phyloP scores from a whole-genome alignment of 768 basidiomycete genomes.

The Suillus placidus region DNA sequence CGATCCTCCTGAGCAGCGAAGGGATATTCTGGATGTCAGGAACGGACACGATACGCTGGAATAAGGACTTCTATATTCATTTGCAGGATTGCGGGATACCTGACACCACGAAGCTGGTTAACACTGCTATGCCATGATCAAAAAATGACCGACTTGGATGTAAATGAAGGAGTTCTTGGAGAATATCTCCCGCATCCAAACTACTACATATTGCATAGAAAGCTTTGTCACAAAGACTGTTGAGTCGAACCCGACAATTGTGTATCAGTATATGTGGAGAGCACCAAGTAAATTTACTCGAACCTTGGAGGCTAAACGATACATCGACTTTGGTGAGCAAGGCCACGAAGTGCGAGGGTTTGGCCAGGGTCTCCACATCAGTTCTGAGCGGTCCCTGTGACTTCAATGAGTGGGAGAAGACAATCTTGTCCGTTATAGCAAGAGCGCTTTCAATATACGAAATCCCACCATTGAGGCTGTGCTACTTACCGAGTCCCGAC shows the following conservation, averaged over 20 bases:
- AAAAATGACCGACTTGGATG: conserved; percentile 18
- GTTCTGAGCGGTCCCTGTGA: conserved; percentile 16
- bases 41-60: conserved; percentile 18
- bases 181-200: conserved; percentile 24
- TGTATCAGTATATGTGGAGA: not conserved
- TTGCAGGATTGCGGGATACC: conserved; percentile 20
- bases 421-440: conserved; percentile 40
- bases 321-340: conserved; percentile 49
- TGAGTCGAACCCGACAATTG: conserved; percentile 23
- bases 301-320: conserved; percentile 44
- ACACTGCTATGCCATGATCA: no score
- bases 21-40: conserved; percentile 17
- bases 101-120: not conserved
- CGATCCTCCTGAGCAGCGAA: conserved; percentile 18
- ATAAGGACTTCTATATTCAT: conserved; percentile 29
- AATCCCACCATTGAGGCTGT: no score
- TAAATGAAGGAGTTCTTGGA: conserved; percentile 26
- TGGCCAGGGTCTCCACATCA: not conserved
- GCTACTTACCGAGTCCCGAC: no score
- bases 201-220: conserved; percentile 20
- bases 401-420: conserved; percentile 35
- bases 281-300: not conserved
- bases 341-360: conserved; percentile 6
- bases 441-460: conserved; percentile 40
- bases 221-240: conserved; percentile 20